Base-by-base conservation (phyloP, 23 red algal species). In the Chondrus crispus region DNA sequence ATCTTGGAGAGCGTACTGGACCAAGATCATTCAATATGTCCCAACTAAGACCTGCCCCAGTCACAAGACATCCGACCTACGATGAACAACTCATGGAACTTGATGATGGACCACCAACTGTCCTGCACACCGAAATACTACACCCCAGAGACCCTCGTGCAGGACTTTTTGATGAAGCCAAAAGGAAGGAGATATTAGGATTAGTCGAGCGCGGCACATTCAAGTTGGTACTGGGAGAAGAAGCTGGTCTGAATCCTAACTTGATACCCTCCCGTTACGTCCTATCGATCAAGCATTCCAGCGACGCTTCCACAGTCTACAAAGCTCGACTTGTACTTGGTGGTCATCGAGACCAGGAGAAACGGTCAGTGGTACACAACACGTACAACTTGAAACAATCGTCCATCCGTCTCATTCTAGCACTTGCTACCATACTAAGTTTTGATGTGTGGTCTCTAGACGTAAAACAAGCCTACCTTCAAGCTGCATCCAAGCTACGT, bases 191-290 rank as follows among this genome's bases (percentile, higher is more conserved):
- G 24, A 29, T 71, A 29, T 19, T 68, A 7, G 46, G 54, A 40
- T 33, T 86, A 48, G n/a, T 86, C n/a, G 38, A 71, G 33, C 55
- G 82, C 6, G 54, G 82, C 20, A 86, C 82, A n/a, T 86, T 68
- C 26, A 14, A 24, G 14, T 20, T 72, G 14, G 66, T 72, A 14
- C 28, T 32, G 24, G 13, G 20, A 19, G n/a, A 26, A 22, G 82
- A 86, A 19, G 55, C 38, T 18, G 55, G 55, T 11, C 11, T 40
- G 37, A 49, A 43, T 48, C 24, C 54, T 4, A 86, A 10, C 55
- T 45, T 86, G 29, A 13, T 86, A 4, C 29, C 55, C 4, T 37
- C 33, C 12, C 6, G 54, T 8, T 86, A 70, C 42, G 54, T 69
- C 4, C 62, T 86, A 16, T 41, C 55, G 7, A 7, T 86, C 22